These are phyloP conservation scores for Vinca minor DNA, from an alignment of 257 asterid genomes.

Conservation along the genomic window DNA sequence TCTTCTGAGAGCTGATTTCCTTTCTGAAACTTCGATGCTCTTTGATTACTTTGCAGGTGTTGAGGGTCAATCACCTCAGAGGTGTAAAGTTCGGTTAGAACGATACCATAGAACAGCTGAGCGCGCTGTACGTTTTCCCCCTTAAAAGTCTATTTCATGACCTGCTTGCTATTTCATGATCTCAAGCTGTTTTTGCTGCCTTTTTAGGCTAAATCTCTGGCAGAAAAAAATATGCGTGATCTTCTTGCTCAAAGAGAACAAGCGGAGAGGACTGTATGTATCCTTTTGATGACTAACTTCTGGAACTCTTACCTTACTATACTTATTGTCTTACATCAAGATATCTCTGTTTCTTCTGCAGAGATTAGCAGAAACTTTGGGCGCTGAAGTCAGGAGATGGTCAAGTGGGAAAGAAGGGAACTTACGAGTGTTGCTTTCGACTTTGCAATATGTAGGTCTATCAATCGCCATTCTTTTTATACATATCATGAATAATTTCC, in stretches of 20 bases:
- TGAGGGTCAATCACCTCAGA: conserved; percentile 79
- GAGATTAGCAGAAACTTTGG: conserved; percentile 77
- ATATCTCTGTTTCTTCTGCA: conserved; percentile 31
- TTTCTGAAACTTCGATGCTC: conserved; percentile 15
- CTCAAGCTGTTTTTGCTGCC: conserved; percentile 10
- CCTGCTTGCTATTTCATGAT: conserved; percentile 1
- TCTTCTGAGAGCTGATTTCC: conserved; percentile 11
- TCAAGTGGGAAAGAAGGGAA: conserved; percentile 86
- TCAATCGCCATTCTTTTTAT: conserved; percentile 1
- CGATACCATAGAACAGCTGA: conserved; percentile 86
- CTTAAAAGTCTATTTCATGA: background rate
- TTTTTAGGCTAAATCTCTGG: conserved; percentile 85
- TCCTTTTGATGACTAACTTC: conserved; percentile 17
- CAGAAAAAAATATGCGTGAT: conserved; percentile 93
- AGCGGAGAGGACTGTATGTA: conserved; percentile 74
- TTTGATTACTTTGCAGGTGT: conserved; percentile 42
- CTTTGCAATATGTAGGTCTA: conserved; percentile 76
- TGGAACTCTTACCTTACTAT: conserved; percentile 14
- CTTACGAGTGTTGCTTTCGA: conserved; percentile 89
- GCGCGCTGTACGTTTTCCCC: conserved; percentile 65
- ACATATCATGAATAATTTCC: background rate
- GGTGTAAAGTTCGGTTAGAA: conserved; percentile 89
- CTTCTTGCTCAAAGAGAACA: conserved; percentile 80
- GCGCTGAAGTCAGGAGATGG: conserved; percentile 92
- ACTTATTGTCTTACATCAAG: conserved; percentile 24